phyloP scores from a whole-genome alignment of 140 eudicot species.

The Ambrosia hybrid region DNA sequence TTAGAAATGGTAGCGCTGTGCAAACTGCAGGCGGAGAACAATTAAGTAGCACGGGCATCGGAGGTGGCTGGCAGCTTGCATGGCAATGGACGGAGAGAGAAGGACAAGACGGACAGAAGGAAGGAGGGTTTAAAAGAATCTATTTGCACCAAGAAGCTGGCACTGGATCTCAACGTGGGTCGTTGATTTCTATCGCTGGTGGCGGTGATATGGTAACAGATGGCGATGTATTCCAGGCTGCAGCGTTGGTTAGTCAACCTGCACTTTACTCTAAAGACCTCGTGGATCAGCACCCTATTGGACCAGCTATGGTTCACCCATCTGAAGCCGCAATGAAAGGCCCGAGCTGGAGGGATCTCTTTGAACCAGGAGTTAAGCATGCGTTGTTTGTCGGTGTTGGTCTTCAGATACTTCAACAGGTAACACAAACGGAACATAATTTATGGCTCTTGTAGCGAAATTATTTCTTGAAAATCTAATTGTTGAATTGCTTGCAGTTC shows the following conservation, averaged over 20 bases:
- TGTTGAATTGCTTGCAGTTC: slow-evolving; percentile 54
- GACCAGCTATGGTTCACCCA: slow-evolving; percentile 84
- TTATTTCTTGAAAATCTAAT: background rate
- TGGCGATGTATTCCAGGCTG: slow-evolving; percentile 67
- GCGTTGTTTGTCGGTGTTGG: slow-evolving; percentile 90
- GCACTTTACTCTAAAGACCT: slow-evolving; percentile 73
- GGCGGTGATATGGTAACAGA: slow-evolving; percentile 53
- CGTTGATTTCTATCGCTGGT: slow-evolving; percentile 62
- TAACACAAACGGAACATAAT: slow-evolving; percentile 5
- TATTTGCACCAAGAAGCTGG: slow-evolving; percentile 75
- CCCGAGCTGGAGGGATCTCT: slow-evolving; percentile 62
- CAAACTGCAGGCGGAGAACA: slow-evolving; percentile 47
- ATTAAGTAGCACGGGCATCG: slow-evolving; percentile 61
- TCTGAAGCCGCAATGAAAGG: slow-evolving; percentile 60
- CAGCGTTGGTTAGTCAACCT: slow-evolving; percentile 86
- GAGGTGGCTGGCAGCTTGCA: slow-evolving; percentile 99
- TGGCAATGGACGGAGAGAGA: slow-evolving; percentile 85
- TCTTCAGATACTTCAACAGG: slow-evolving; percentile 82
- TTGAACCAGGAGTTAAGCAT: slow-evolving; percentile 89
- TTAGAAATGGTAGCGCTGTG: slow-evolving; percentile 47
- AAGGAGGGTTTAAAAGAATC: slow-evolving; percentile 80
- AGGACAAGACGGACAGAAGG: slow-evolving; percentile 74
- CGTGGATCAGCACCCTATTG: slow-evolving; percentile 56
- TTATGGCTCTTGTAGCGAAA: background rate
- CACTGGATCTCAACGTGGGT: slow-evolving; percentile 62